Evolutionary conservation across 2,329 filamentous ascomycete genomes (phyloP).

Genomic region (Scedosporium apiospermum): DNA sequence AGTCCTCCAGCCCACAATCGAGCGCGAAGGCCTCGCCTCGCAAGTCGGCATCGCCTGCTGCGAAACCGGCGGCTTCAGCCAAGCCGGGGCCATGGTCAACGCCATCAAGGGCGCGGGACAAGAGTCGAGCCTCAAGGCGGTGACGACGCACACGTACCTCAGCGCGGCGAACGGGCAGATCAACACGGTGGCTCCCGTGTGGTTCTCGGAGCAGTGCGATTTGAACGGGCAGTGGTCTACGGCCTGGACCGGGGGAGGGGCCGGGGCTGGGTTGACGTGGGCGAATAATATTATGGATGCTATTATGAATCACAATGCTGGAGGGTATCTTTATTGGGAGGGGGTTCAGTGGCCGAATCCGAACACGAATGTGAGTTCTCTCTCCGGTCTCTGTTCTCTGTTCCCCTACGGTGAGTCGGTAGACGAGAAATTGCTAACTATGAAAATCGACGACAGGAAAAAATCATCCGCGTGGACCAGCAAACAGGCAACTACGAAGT

Average conservation of each 20-base stretch:
- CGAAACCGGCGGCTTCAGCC: constrained; percentile 29
- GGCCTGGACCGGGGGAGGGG: constrained; percentile 37
- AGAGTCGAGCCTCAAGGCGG: constrained; percentile 21
- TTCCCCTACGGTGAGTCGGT: no score
- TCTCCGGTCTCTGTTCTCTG: no score
- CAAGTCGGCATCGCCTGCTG: constrained; percentile 24
- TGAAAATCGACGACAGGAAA: constrained; percentile 6
- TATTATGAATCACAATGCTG: constrained; percentile 36
- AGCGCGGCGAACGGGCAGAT: constrained; percentile 28
- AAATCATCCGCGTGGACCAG: constrained; percentile 21
- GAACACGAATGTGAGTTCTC: constrained; percentile 6
- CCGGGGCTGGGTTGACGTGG: constrained; percentile 45
- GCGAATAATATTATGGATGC: constrained; percentile 42
- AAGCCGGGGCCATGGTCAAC: constrained; percentile 24
- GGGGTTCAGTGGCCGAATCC: constrained; percentile 21
- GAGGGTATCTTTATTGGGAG: constrained; percentile 47
- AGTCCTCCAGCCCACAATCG: constrained; percentile 29
- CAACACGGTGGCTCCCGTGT: constrained; percentile 31
- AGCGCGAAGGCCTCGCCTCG: constrained; percentile 8
- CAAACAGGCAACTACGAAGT: constrained; percentile 20
- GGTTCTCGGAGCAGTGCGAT: constrained; percentile 43
- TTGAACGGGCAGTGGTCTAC: constrained; percentile 32
- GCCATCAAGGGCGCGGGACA: constrained; percentile 22
- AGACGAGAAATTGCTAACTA: no score
- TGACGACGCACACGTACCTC: constrained; percentile 32